phyloP scores from a whole-genome alignment of 202 grass and related monocot genomes.

The Schoenoplectus triqueter region DNA sequence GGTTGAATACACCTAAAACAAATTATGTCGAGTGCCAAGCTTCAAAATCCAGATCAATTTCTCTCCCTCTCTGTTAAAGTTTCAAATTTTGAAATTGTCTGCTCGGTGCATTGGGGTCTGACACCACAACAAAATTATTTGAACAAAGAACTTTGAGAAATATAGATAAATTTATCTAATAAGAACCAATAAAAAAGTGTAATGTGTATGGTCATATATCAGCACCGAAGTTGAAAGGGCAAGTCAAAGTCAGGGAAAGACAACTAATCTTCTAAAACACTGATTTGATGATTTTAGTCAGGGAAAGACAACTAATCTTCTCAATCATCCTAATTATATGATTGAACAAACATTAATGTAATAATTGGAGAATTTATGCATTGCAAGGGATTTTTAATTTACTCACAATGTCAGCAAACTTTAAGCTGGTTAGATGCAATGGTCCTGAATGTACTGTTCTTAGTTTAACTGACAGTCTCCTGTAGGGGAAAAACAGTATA shows the following conservation, averaged over 20 bases:
- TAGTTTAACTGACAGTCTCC: not conserved
- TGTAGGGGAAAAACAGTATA: too few species aligned
- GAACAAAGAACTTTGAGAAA: conserved; percentile 42
- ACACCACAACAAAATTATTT: conserved; percentile 56
- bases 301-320: not conserved
- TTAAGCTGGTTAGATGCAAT: not conserved
- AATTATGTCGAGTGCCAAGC: conserved; percentile 98
- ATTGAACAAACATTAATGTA: not conserved
- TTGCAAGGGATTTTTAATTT: not conserved
- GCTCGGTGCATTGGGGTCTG: conserved; percentile 91
- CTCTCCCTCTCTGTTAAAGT: conserved; percentile 52
- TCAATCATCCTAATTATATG: not conserved
- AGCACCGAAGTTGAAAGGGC: not conserved
- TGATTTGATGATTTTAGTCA: not conserved
- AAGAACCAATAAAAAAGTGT: not conserved
- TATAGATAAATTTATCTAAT: not conserved
- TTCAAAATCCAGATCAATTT: conserved; percentile 84
- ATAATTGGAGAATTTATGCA: not conserved
- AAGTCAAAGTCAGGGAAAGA: conserved; percentile 1
- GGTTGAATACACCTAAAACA: conserved; percentile 93
- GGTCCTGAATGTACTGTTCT: not conserved
- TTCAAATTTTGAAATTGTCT: conserved; percentile 85
- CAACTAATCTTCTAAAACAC: not conserved
- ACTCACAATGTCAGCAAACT: not conserved
- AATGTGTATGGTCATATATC: not conserved